A percentile compares a stretch with the other conserved stretches of the same genome.
These are phyloP conservation scores for Mychonastes homosphaera DNA, from an alignment of 139 green algal species.

Conservation along the genomic window DNA sequence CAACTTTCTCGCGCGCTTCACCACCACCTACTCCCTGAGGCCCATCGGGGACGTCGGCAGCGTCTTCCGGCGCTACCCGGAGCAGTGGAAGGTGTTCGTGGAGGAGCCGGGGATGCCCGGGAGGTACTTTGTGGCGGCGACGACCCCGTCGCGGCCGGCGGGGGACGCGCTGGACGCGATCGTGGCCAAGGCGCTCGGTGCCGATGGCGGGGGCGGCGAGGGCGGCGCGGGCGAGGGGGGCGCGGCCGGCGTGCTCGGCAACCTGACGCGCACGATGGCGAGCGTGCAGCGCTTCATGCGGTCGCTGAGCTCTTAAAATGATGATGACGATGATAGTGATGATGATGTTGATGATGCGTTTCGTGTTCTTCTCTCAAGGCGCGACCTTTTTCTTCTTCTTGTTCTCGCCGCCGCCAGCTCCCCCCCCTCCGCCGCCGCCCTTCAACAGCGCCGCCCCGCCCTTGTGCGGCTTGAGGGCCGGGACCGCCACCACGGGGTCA, in stretches of 20 bases:
- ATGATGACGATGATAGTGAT: too few species aligned
- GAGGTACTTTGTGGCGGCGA: slow-evolving; percentile 15
- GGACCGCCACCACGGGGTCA: too few species aligned
- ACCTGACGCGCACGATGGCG: slow-evolving; percentile 6
- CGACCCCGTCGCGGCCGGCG: slow-evolving; percentile 20
- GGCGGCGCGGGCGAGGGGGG: slow-evolving; percentile 5
- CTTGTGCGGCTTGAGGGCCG: too few species aligned
- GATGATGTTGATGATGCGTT: too few species aligned
- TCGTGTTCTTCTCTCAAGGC: too few species aligned
- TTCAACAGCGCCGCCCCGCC: too few species aligned
- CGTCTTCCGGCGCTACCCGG: slow-evolving; percentile 71
- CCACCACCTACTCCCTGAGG: slow-evolving; percentile 74
- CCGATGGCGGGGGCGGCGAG: neutral
- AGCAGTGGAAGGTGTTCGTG: slow-evolving; percentile 64
- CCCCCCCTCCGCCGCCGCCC: too few species aligned
- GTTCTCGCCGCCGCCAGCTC: too few species aligned
- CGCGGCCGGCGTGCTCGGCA: slow-evolving; percentile 6
- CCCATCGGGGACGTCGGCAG: slow-evolving; percentile 64
- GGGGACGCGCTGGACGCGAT: slow-evolving; percentile 41
- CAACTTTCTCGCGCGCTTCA: slow-evolving; percentile 69
- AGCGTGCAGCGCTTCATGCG: slow-evolving; percentile 27
- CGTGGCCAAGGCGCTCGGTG: slow-evolving; percentile 28
- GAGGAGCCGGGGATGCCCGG: slow-evolving; percentile 32
- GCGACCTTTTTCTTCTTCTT: too few species aligned
- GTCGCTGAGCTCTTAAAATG: too few species aligned